A percentile compares a stretch with the other conserved stretches of the same genome.
Evolutionary conservation across 768 basidiomycete genomes (phyloP).

Genomic region (Lactarius deliciosus): DNA sequence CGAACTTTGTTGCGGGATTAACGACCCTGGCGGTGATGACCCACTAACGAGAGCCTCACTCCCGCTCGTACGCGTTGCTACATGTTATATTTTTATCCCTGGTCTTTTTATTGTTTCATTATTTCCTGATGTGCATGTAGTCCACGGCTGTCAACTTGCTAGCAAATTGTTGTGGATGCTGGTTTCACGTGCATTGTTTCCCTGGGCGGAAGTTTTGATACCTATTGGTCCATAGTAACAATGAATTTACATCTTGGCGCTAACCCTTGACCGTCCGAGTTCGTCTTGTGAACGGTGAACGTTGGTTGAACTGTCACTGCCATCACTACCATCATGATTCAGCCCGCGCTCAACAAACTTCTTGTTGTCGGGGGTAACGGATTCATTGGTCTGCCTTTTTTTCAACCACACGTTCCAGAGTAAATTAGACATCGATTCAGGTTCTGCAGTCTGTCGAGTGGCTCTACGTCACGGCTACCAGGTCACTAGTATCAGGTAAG

Average conservation of each 20-base stretch:
- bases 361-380: conserved; percentile 99
- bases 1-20: conserved; percentile 39
- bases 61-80: conserved; percentile 31
- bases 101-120: conserved; percentile 19
- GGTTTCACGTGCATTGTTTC: background rate
- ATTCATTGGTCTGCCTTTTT: conserved; percentile 70
- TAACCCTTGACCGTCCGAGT: background rate
- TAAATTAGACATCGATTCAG: conserved; percentile 41
- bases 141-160: conserved; percentile 12
- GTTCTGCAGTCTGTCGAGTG: conserved; percentile 90
- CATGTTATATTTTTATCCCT: conserved; percentile 18
- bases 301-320: background rate
- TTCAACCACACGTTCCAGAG: background rate
- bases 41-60: conserved; percentile 32
- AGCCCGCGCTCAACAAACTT: conserved; percentile 51
- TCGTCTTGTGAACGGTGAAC: background rate
- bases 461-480: conserved; percentile 81
- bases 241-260: background rate
- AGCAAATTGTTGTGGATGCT: conserved; percentile 9
- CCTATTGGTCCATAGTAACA: background rate
- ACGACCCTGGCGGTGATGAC: conserved; percentile 47
- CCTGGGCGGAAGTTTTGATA: background rate
- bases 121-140: background rate
- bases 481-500: conserved; percentile 87
- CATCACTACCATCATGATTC: background rate